Percentiles rank a stretch among this genome's conserved stretches.
Evolutionary conservation across 345 rosid species (phyloP).

Genomic region (Boechera divaricarpa): DNA sequence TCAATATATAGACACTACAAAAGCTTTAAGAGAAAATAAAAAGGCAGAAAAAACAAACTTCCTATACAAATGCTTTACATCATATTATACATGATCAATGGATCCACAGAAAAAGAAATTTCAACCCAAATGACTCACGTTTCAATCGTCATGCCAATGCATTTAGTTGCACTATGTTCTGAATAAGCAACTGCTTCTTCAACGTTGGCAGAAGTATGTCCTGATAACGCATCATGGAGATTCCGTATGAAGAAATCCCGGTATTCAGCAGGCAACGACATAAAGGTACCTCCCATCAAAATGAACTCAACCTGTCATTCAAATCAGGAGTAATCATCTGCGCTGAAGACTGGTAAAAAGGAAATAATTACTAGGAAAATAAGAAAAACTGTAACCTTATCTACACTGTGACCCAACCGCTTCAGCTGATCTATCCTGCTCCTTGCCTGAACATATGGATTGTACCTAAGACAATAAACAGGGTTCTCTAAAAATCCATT

Average conservation of each 20-base stretch:
- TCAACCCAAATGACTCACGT: conserved; percentile 63
- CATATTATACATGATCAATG: neutral
- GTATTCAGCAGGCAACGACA: conserved; percentile 95
- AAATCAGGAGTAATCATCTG: conserved; percentile 14
- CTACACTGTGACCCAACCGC: conserved; percentile 97
- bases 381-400: conserved; percentile 63
- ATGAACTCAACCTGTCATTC: conserved; percentile 90
- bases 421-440: conserved; percentile 99
- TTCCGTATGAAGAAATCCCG: conserved; percentile 92
- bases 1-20: neutral
- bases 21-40: neutral
- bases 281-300: conserved; percentile 98
- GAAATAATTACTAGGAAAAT: neutral
- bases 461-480: conserved; percentile 62
- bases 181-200: conserved; percentile 98
- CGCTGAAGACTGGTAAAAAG: conserved; percentile 3
- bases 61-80: conserved; percentile 1
- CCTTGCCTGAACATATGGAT: conserved; percentile 97
- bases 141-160: conserved; percentile 99
- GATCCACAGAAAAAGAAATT: neutral
- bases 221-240: conserved; percentile 98
- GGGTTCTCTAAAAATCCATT: neutral
- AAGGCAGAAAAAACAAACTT: neutral
- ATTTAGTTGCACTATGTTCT: conserved; percentile 91
- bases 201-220: conserved; percentile 92